These are phyloP conservation scores for Epipyxis sp. DNA, from an alignment of 108 stramenopile species.

Conservation along the genomic window DNA sequence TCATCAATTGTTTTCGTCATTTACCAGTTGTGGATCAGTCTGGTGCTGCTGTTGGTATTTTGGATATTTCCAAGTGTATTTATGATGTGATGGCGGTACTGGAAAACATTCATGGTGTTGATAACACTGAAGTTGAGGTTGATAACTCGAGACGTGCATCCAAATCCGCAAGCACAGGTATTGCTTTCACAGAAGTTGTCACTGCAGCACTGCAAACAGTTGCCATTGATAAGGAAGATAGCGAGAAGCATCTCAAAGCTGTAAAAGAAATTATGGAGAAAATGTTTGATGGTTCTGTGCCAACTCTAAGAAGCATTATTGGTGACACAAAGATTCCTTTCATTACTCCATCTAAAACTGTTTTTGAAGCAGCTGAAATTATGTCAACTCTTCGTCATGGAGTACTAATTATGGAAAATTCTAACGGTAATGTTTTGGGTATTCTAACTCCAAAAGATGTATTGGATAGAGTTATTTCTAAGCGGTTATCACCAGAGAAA, in stretches of 20 bases:
- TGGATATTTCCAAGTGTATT: conserved; percentile 89
- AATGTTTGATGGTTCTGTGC: conserved; percentile 44
- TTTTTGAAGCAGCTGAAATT: conserved; percentile 65
- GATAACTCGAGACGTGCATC: too few relatives aligned
- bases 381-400: conserved; percentile 81
- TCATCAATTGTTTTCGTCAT: conserved; percentile 77
- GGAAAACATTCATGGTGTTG: conserved; percentile 61
- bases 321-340: conserved; percentile 65
- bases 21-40: conserved; percentile 78
- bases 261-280: conserved; percentile 40
- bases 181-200: conserved; percentile 63
- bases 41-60: conserved; percentile 74
- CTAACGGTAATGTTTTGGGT: conserved; percentile 67
- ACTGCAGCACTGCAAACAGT: conserved; percentile 37
- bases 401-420: conserved; percentile 67
- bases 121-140: too few relatives aligned
- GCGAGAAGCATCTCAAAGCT: not conserved
- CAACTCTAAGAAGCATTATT: conserved; percentile 60
- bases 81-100: conserved; percentile 86
- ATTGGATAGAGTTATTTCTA: conserved; percentile 78
- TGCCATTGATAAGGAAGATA: not conserved
- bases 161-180: conserved; percentile 57
- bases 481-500: conserved; percentile 65
- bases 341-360: conserved; percentile 60
- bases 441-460: conserved; percentile 90